Conservation (phyloP, 2,329 filamentous ascomycete genomes). For the Bipolaris zeicola region DNA sequence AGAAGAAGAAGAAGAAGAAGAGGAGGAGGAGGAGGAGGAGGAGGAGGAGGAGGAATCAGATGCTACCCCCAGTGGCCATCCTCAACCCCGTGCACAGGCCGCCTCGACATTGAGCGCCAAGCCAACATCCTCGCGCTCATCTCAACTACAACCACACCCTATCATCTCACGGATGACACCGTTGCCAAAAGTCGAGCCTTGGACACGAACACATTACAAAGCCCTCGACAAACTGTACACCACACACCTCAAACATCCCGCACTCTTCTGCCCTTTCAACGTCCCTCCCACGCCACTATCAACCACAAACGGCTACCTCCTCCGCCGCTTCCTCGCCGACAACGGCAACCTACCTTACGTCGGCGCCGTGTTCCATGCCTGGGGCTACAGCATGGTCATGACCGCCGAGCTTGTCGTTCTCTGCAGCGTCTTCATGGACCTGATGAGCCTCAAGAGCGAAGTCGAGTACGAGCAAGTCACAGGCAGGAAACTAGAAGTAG, state of each 20-base stretch:
- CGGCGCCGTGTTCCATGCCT: slow-evolving; percentile 36
- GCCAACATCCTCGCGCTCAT: neutral
- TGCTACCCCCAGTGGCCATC: slow-evolving; percentile 7
- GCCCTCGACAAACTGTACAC: slow-evolving; percentile 45
- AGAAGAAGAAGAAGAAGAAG: too few species aligned
- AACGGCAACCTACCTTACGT: slow-evolving; percentile 31
- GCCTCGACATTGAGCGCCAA: slow-evolving; percentile 9
- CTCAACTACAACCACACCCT: slow-evolving; percentile 32
- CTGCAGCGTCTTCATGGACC: slow-evolving; percentile 42
- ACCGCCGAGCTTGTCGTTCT: slow-evolving; percentile 41
- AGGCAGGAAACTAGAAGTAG: slow-evolving; percentile 36
- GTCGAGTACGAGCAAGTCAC: slow-evolving; percentile 33
- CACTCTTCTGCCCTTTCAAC: slow-evolving; percentile 38
- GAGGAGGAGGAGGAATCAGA: neutral
- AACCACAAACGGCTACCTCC: slow-evolving; percentile 37
- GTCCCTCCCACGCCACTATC: slow-evolving; percentile 26
- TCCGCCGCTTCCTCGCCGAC: slow-evolving; percentile 30
- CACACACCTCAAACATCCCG: slow-evolving; percentile 38
- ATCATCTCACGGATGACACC: slow-evolving; percentile 29
- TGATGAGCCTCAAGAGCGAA: slow-evolving; percentile 34
- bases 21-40: neutral
- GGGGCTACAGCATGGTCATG: slow-evolving; percentile 46
- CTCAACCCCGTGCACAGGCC: slow-evolving; percentile 4
- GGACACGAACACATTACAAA: slow-evolving; percentile 50
- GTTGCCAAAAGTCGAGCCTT: slow-evolving; percentile 46